A percentile compares a stretch with the other conserved stretches of the same genome.
These are phyloP conservation scores for Paramecium tetraurelia DNA, from an alignment of 73 alveolate species.

Conservation along the genomic window DNA sequence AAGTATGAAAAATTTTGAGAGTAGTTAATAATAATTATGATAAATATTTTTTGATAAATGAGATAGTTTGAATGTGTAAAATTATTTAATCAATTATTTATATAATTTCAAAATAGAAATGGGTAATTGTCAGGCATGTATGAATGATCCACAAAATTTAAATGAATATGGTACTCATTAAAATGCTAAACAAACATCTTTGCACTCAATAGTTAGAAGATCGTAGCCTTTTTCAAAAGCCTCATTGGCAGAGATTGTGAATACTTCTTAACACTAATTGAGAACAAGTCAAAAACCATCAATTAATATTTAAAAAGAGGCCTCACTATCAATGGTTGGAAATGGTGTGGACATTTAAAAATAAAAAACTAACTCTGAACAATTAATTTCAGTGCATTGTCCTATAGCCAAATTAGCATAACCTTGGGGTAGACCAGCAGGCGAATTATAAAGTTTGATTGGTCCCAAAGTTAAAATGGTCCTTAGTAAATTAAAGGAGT, in stretches of 20 bases:
- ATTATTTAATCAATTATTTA: not conserved
- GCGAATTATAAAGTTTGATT: not conserved
- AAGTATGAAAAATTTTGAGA: not conserved
- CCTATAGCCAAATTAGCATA: not conserved
- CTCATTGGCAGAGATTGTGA: not conserved
- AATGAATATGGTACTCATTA: not conserved
- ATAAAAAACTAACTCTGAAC: not conserved
- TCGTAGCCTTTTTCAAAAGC: not conserved
- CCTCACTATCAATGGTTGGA: not conserved
- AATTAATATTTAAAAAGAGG: not conserved
- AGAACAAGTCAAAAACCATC: constrained; percentile 26
- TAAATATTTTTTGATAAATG: not conserved
- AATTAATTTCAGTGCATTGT: not conserved
- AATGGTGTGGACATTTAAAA: not conserved
- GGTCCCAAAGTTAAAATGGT: not conserved
- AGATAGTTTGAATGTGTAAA: not conserved
- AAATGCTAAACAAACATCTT: not conserved
- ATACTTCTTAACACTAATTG: constrained; percentile 5
- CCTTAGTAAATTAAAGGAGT: not conserved
- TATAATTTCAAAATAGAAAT: not conserved
- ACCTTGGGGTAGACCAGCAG: constrained; percentile 12
- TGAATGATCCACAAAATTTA: constrained; percentile 12
- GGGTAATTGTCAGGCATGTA: constrained; percentile 45
- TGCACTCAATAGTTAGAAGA: not conserved
- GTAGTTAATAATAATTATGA: not conserved